These are phyloP conservation scores for Pyrenochaeta sp. DNA, from an alignment of 2,329 filamentous ascomycete species.

Conservation along the genomic window DNA sequence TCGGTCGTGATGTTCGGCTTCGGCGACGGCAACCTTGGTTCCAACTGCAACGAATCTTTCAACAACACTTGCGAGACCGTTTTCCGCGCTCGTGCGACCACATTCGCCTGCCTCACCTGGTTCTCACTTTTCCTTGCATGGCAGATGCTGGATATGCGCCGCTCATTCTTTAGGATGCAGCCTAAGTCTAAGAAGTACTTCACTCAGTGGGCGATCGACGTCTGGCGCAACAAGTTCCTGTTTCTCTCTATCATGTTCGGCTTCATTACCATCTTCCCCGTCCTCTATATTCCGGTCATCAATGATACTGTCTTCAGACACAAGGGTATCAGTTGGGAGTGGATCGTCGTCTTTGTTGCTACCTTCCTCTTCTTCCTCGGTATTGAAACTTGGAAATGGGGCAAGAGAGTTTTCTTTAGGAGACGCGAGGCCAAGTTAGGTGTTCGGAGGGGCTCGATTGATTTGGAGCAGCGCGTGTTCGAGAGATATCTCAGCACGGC, in stretches of 20 bases:
- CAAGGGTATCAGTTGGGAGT: conserved; percentile 72
- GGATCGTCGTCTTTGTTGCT: conserved; percentile 72
- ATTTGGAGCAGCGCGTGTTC: conserved; percentile 42
- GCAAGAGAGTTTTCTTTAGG: conserved; percentile 61
- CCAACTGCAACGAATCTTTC: conserved; percentile 42
- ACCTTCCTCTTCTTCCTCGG: conserved; percentile 70
- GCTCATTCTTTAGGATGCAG: conserved; percentile 78
- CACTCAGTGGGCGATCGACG: conserved; percentile 69
- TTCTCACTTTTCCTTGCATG: conserved; percentile 79
- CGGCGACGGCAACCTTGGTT: conserved; percentile 43
- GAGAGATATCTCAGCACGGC: conserved; percentile 45
- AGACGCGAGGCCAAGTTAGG: conserved; percentile 30
- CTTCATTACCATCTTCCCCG: conserved; percentile 42
- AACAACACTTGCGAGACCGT: conserved; percentile 39
- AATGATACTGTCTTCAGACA: conserved; percentile 73
- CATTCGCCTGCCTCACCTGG: conserved; percentile 78
- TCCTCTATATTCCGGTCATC: conserved; percentile 71
- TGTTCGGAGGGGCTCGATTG: conserved; percentile 36
- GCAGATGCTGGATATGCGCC: conserved; percentile 74
- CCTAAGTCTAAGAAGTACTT: conserved; percentile 65
- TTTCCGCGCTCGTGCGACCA: conserved; percentile 70
- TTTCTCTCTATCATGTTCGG: conserved; percentile 54
- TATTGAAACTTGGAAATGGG: conserved; percentile 72
- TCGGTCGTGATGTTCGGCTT: conserved; percentile 46
- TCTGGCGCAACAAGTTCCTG: conserved; percentile 75